Percentiles rank a stretch among this genome's conserved stretches.
phyloP scores from a whole-genome alignment of 306 rosid genomes.

The Dalbergia cochinchinensis region DNA sequence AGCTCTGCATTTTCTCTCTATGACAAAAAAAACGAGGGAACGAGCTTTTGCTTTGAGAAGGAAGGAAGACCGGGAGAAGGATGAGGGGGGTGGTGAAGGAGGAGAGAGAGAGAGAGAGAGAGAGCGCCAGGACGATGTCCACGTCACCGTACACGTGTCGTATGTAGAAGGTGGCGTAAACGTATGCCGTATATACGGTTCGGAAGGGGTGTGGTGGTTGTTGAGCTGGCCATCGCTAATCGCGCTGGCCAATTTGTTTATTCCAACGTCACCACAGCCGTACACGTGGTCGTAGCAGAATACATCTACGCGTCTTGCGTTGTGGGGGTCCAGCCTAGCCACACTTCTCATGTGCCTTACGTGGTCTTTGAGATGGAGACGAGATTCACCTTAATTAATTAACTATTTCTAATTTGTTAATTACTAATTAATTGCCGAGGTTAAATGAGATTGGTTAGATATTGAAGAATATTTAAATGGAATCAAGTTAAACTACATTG shows the following conservation, averaged over 20 bases:
- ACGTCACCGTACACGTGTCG: slow-evolving; percentile 95
- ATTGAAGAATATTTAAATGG: background rate
- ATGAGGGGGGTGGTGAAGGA: slow-evolving; percentile 34
- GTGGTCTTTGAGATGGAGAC: slow-evolving; percentile 49
- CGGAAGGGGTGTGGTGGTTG: slow-evolving; percentile 55
- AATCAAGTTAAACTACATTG: slow-evolving; percentile 47
- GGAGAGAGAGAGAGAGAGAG: slow-evolving; percentile 38
- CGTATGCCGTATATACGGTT: slow-evolving; percentile 65
- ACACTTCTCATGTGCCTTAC: slow-evolving; percentile 58
- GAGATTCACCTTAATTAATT: slow-evolving; percentile 35
- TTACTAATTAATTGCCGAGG: slow-evolving; percentile 1
- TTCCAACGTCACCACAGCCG: slow-evolving; percentile 58
- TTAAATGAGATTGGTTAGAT: background rate
- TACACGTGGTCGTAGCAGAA: slow-evolving; percentile 59
- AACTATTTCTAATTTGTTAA: background rate
- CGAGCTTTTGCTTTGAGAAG: slow-evolving; percentile 19
- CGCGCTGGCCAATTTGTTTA: slow-evolving; percentile 43
- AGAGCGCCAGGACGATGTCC: slow-evolving; percentile 75
- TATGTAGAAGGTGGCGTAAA: slow-evolving; percentile 38
- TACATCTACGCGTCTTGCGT: slow-evolving; percentile 64
- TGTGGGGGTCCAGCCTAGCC: slow-evolving; percentile 59
- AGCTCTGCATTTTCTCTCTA: slow-evolving; percentile 58
- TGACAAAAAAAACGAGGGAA: slow-evolving; percentile 44
- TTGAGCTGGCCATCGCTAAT: slow-evolving; percentile 68
- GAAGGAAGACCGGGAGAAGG: background rate